These are phyloP conservation scores for Leccinum subgranulosum DNA, from an alignment of 768 basidiomycete genomes.

Conservation along the genomic window DNA sequence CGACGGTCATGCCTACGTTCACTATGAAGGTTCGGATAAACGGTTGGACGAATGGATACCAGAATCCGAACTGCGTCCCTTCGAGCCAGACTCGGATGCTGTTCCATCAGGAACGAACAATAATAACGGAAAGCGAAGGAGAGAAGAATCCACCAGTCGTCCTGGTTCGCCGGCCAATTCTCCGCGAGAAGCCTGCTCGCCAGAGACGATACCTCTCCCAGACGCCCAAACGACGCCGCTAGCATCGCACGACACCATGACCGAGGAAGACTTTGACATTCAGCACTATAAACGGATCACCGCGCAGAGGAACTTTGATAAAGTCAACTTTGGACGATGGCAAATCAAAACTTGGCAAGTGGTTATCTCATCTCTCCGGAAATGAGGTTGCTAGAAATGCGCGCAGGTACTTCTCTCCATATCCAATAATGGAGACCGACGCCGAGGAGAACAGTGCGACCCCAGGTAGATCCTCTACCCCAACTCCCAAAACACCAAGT, in stretches of 20 bases:
- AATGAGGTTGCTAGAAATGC: neutral
- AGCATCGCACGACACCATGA: slow-evolving; percentile 39
- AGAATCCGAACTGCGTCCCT: slow-evolving; percentile 35
- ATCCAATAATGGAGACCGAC: slow-evolving; percentile 73
- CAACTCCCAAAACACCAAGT: slow-evolving; percentile 44
- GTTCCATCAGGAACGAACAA: slow-evolving; percentile 23
- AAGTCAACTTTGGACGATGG: slow-evolving; percentile 82
- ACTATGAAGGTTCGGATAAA: slow-evolving; percentile 68
- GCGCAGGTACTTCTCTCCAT: slow-evolving; percentile 89
- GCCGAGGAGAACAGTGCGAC: slow-evolving; percentile 42
- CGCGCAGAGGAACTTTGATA: slow-evolving; percentile 79
- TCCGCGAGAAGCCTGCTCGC: slow-evolving; percentile 23
- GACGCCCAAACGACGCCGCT: slow-evolving; percentile 12
- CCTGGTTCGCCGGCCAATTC: slow-evolving; percentile 18
- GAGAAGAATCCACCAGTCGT: slow-evolving; percentile 15
- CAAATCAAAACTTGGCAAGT: slow-evolving; percentile 82
- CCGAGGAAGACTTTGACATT: slow-evolving; percentile 69
- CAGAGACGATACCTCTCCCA: slow-evolving; percentile 5
- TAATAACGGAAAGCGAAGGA: slow-evolving; percentile 36
- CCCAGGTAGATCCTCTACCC: slow-evolving; percentile 23
- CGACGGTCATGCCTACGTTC: slow-evolving; percentile 59
- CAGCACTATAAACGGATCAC: slow-evolving; percentile 65
- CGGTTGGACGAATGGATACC: slow-evolving; percentile 74
- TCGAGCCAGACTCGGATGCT: slow-evolving; percentile 25
- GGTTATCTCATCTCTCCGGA: slow-evolving; percentile 9